Evolutionary conservation across 495 filamentous ascomycete genomes (phyloP).

Genomic region (Sabuloglossum arenarium): DNA sequence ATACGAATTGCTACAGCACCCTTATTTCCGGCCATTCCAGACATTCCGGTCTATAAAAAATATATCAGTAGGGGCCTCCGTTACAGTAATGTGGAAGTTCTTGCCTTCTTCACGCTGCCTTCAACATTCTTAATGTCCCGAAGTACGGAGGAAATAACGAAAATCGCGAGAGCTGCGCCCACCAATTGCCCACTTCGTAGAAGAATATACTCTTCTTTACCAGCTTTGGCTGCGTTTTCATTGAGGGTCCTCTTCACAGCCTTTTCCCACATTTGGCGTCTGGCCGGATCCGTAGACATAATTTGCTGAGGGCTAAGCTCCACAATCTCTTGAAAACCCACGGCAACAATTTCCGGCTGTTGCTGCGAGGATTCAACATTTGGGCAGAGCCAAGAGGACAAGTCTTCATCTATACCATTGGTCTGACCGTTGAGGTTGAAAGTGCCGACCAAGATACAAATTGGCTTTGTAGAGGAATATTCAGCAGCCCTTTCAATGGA

Average conservation of each 20-base stretch:
- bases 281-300: constrained; percentile 87
- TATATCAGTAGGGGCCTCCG: neutral
- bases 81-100: neutral
- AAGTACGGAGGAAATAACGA: constrained; percentile 57
- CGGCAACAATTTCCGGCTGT: constrained; percentile 59
- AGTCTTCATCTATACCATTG: constrained; percentile 52
- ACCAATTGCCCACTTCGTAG: constrained; percentile 87
- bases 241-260: constrained; percentile 66
- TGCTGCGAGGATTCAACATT: constrained; percentile 26
- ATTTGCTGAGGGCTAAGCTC: constrained; percentile 93
- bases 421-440: constrained; percentile 88
- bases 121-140: constrained; percentile 86
- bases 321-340: constrained; percentile 96
- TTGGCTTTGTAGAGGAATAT: constrained; percentile 17
- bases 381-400: constrained; percentile 65
- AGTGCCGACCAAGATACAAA: constrained; percentile 61
- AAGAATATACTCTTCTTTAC: constrained; percentile 63
- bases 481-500: constrained; percentile 10
- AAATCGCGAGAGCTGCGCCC: constrained; percentile 78
- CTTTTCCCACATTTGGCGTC: constrained; percentile 68
- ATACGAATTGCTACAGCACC: constrained; percentile 92
- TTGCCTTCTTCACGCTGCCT: constrained; percentile 74
- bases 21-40: constrained; percentile 95
- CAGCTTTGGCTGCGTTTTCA: constrained; percentile 32
- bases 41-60: constrained; percentile 58